Conservation (phyloP, 306 rosid genomes). For the Quercus variabilis region DNA sequence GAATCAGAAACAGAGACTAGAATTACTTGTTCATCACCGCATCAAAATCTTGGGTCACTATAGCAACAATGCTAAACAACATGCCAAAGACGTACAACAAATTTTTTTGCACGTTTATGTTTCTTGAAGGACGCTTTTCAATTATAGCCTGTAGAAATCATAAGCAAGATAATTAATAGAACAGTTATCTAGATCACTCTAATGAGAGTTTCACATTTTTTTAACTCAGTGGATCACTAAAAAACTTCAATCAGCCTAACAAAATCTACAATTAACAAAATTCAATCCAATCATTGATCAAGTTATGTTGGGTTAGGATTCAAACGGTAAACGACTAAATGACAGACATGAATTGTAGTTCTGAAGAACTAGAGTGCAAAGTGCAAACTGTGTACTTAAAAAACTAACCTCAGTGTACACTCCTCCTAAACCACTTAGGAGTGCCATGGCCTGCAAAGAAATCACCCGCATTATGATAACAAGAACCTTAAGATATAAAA, state of each 20-base stretch:
- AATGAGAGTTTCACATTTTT: conserved; percentile 1
- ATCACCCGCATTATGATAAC: conserved; percentile 23
- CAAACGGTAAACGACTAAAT: too few species aligned
- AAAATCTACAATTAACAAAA: neutral
- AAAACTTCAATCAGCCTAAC: neutral
- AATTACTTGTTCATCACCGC: conserved; percentile 78
- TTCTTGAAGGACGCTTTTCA: conserved; percentile 89
- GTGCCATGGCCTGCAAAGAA: conserved; percentile 79
- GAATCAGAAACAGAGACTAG: conserved; percentile 25
- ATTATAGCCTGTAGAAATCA: conserved; percentile 71
- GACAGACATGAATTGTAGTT: neutral
- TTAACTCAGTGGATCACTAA: neutral
- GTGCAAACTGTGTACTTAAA: neutral
- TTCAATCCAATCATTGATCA: neutral
- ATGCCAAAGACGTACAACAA: conserved; percentile 90
- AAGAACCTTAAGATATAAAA: conserved; percentile 8
- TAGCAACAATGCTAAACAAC: conserved; percentile 83
- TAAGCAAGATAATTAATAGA: neutral
- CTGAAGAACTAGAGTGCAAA: conserved; percentile 10
- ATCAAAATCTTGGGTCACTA: conserved; percentile 91
- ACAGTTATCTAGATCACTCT: neutral
- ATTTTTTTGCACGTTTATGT: conserved; percentile 74
- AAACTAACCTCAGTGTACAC: conserved; percentile 85
- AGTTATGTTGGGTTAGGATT: conserved; percentile 9
- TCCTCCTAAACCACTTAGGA: conserved; percentile 93